Base-by-base conservation (phyloP, 169 alveolate genomes). In the Eimeria maxima region DNA sequence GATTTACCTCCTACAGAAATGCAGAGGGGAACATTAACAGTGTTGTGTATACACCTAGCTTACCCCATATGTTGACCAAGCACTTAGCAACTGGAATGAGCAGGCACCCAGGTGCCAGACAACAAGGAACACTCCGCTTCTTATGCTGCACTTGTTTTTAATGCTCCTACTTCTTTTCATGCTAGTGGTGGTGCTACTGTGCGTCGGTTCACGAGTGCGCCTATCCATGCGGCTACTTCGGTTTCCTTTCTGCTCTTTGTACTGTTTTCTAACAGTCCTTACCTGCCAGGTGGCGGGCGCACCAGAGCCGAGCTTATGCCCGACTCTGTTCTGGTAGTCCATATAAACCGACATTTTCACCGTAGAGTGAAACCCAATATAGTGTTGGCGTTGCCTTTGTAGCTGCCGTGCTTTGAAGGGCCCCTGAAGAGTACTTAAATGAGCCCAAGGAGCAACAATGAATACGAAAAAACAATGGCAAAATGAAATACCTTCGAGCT, bases 291-390 rank as follows among this genome's bases (percentile, higher is more conserved):
- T 97, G 88, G 99, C 99, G 89, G 99, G 99, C 69, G 99, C 99
- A 57, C 99, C 99, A 76, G 99, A 98, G 84, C 99, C 99, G 45
- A 99, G 98, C 97, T 99, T 98, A 71, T 99, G 99, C 38, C 99
- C 99, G 65, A 99, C 99, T 90, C 99, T 98, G 96, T 99, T 98
- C 97, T 99, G 99, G 97, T 97, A 98, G 97, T 99, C 99, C 99
- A 99, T 99, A 87, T 87, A 87, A 5, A 73, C 96, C 94, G 96
- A 93, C 96, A 93, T 93, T 83, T 84, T 93, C 97, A 96, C 98
- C 14, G 81, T 33, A 71, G 27, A 27, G 29, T 27, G 14, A 7
- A 14, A 67, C 53, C 53, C 29, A 50, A 2, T 71, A 33, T 29
- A 4, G 22, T 67, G 45, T 10, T 27, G 45, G 7, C 20, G 76